Conservation (phyloP, 1,284 basidiomycete genomes). For the Singerocomus inundabilis region DNA sequence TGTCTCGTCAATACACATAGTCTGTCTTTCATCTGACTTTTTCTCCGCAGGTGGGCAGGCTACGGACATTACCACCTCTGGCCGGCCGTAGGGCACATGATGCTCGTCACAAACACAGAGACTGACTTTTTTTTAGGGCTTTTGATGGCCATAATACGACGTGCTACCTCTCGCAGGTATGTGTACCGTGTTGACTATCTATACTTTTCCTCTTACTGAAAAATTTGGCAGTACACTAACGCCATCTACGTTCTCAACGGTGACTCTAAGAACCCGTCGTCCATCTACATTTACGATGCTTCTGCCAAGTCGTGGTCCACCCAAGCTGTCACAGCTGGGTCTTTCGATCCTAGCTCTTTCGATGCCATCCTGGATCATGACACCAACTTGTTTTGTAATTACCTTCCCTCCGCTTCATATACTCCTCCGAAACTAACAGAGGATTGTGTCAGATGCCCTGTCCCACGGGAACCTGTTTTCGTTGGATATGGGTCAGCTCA, state of each 20-base stretch:
- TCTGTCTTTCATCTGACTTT: constrained; percentile 3
- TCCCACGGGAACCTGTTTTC: constrained; percentile 60
- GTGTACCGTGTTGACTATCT: not conserved
- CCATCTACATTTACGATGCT: constrained; percentile 69
- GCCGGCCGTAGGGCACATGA: constrained; percentile 59
- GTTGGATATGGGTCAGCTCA: constrained; percentile 65
- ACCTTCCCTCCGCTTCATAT: not conserved
- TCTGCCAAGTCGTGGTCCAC: constrained; percentile 62
- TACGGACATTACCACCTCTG: constrained; percentile 61
- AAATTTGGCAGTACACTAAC: constrained; percentile 57
- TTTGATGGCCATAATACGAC: constrained; percentile 66
- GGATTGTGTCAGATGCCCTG: constrained; percentile 51
- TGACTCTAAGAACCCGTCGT: constrained; percentile 62
- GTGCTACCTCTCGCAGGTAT: constrained; percentile 69
- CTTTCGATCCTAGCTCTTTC: constrained; percentile 56
- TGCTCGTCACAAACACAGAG: not conserved
- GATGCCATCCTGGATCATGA: constrained; percentile 82
- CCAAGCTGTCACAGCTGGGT: constrained; percentile 49
- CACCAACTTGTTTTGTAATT: constrained; percentile 77
- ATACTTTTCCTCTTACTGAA: constrained; percentile 2
- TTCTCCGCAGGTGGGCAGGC: constrained; percentile 43
- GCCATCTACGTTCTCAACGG: constrained; percentile 79
- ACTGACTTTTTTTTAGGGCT: constrained; percentile 43
- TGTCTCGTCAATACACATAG: not conserved
- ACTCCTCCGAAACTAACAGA: constrained; percentile 3